phyloP scores from a whole-genome alignment of 1,284 basidiomycete genomes.

The Melampsora larici-populina region DNA sequence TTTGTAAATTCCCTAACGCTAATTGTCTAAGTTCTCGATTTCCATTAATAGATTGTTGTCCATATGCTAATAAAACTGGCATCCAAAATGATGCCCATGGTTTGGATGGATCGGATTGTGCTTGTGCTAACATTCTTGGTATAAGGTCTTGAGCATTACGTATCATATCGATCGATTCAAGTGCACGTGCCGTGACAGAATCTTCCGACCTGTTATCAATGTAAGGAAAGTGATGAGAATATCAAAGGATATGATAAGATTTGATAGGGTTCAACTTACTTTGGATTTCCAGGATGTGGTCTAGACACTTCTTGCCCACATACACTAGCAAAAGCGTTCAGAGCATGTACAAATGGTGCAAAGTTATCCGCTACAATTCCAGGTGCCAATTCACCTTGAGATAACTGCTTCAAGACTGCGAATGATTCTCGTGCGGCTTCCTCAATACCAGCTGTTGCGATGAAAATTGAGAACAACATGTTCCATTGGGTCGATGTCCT shows the following conservation, averaged over 20 bases:
- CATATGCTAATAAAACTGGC: conserved; percentile 72
- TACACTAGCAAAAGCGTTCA: conserved; percentile 80
- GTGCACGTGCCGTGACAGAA: conserved; percentile 71
- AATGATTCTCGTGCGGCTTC: conserved; percentile 82
- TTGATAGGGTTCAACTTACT: conserved; percentile 9
- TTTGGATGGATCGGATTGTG: conserved; percentile 52
- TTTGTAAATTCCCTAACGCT: conserved; percentile 79
- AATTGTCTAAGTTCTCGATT: conserved; percentile 78
- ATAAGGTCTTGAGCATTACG: conserved; percentile 49
- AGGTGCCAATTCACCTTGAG: conserved; percentile 62
- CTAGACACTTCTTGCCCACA: conserved; percentile 38
- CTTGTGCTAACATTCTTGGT: conserved; percentile 48
- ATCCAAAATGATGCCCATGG: conserved; percentile 80
- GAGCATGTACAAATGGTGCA: conserved; percentile 69
- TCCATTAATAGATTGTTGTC: conserved; percentile 79
- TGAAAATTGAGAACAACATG: conserved; percentile 81
- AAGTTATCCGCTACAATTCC: conserved; percentile 75
- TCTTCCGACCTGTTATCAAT: conserved; percentile 57
- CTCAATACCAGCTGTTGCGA: conserved; percentile 78
- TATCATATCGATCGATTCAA: conserved; percentile 75
- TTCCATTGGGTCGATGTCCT: conserved; percentile 95
- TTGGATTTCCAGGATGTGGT: conserved; percentile 7
- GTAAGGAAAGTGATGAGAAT: not conserved
- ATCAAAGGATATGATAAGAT: not conserved
- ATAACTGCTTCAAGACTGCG: conserved; percentile 66